These are phyloP conservation scores for Mucor circinelloides DNA, from an alignment of 371 early-diverging fungal genomes.

Conservation along the genomic window DNA sequence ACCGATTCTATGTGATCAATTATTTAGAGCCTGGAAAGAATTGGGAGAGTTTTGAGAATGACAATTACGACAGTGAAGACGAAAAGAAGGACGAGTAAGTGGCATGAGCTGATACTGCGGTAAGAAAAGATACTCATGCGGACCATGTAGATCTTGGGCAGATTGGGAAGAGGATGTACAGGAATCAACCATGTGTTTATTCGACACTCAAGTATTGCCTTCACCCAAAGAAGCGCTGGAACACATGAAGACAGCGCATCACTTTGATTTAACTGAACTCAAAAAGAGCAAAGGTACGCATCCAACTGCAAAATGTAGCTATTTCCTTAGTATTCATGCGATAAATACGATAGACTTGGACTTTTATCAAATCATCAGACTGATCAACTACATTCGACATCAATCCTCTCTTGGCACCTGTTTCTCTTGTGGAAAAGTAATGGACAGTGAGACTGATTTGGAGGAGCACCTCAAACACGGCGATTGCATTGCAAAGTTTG, in stretches of 20 bases:
- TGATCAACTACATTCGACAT: constrained; percentile 90
- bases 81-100: constrained; percentile 67
- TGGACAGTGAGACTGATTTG: constrained; percentile 54
- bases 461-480: constrained; percentile 56
- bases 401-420: constrained; percentile 69
- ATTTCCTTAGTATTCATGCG: not conserved
- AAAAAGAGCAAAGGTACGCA: constrained; percentile 48
- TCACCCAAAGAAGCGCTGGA: constrained; percentile 67
- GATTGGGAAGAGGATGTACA: constrained; percentile 83
- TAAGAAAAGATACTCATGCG: not conserved
- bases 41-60: constrained; percentile 87
- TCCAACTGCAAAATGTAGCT: not conserved
- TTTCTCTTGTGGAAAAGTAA: constrained; percentile 65
- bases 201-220: constrained; percentile 67
- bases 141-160: constrained; percentile 61
- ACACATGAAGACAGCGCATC: constrained; percentile 76
- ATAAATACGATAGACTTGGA: constrained; percentile 52
- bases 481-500: constrained; percentile 51
- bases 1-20: constrained; percentile 95
- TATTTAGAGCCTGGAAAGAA: constrained; percentile 91
- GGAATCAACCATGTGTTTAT: constrained; percentile 74
- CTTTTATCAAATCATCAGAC: constrained; percentile 81
- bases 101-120: no score
- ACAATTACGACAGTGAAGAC: constrained; percentile 79
- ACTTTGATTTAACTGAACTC: constrained; percentile 74